Conservation (phyloP, 352 stramenopile species). For the Lagenidium sp. region DNA sequence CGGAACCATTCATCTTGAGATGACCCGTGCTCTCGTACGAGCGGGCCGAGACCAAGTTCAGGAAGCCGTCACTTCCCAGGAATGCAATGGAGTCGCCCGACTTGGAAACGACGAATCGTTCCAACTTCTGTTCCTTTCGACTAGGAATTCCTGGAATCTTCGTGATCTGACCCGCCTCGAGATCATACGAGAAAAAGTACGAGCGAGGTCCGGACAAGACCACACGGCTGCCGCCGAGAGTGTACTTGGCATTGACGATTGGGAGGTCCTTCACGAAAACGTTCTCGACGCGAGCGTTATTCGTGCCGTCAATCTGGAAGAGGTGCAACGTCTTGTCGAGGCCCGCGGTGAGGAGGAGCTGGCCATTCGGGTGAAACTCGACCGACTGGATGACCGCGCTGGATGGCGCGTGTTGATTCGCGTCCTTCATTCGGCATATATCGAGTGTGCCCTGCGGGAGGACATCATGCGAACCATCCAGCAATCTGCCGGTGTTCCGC, state of each 20-base stretch:
- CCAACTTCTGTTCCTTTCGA: conserved; percentile 88
- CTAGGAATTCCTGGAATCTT: conserved; percentile 87
- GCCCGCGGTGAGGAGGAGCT: conserved; percentile 84
- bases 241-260: conserved; percentile 83
- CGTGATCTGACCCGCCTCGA: conserved; percentile 86
- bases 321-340: conserved; percentile 91
- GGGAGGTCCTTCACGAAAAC: conserved; percentile 89
- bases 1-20: conserved; percentile 96
- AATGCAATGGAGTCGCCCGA: conserved; percentile 90
- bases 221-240: conserved; percentile 64
- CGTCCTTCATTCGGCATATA: conserved; percentile 82
- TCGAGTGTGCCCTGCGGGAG: conserved; percentile 55
- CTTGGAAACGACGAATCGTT: conserved; percentile 87
- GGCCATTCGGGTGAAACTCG: conserved; percentile 85
- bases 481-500: conserved; percentile 45
- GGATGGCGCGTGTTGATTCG: conserved; percentile 85
- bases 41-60: conserved; percentile 89
- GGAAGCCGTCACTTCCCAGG: conserved; percentile 92
- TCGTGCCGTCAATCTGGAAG: conserved; percentile 88
- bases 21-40: conserved; percentile 91
- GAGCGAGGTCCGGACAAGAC: conserved; percentile 89
- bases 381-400: conserved; percentile 82
- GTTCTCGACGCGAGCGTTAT: conserved; percentile 85
- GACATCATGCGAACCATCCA: conserved; percentile 39
- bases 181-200: conserved; percentile 97